Evolutionary conservation across 129 eudicot genomes (phyloP), one percentile per base, ranked within the genome.

Genomic region (Calendula officinalis): DNA sequence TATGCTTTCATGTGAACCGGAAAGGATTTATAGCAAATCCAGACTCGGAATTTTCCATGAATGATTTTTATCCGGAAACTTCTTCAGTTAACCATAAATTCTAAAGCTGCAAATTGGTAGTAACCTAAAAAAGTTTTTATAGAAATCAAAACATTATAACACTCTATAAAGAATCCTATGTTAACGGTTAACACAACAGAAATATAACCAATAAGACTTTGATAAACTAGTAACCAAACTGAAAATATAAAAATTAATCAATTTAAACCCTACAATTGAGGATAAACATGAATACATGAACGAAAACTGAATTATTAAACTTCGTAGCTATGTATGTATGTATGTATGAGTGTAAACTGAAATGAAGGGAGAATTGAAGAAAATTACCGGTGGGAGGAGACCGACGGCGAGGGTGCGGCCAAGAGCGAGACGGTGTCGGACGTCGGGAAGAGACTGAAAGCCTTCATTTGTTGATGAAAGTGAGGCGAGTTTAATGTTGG

Each of bases 351-450:
- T 4, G 36, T 2, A 37, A 22, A n/a, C 3, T 46, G 55, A 56
- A 57, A 58, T 10, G 9, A 41, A 53, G 7, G 43, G 53, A 37
- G 30, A 39, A 67, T n/a, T 16, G 35, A 34, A 68, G 30, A 22
- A 42, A 43, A 32, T 49, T 72, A 72, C 77, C 77, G 64, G 56
- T 22, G 30, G 30, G 77, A 72, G 15, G 77, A 72, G 7, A 52
- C 5, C 7, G 77, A 63, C 2, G 64, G 1, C 5, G 76, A 71
- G 55, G 69, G 10, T 13, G 69, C 69, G 15, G 15, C 69, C 62
- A 53, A 62, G 70, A 72, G 77, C 2, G 64, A 56, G 39, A 72
- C 46, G 41, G 64, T 35, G 77, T 72, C 77, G 64, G 77, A 63
- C 4, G 64, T 44, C 4, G 12, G 30, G 63, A 72, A 72, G 70